A percentile compares a stretch with the other conserved stretches of the same genome.
Evolutionary conservation across 1,284 basidiomycete genomes (phyloP).

Genomic region (Trametes pubescens): DNA sequence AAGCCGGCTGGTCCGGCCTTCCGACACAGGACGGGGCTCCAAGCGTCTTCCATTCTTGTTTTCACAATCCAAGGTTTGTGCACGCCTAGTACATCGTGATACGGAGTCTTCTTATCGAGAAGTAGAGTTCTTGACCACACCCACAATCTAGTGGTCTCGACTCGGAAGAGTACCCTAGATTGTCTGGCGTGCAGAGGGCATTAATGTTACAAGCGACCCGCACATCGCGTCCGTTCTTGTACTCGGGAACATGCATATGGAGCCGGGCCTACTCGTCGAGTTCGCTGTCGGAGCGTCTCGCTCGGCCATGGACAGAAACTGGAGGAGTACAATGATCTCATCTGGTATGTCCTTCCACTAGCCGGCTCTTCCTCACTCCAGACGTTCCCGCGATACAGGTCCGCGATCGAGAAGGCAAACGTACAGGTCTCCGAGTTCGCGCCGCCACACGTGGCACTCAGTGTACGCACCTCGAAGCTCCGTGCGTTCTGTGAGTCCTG

Average conservation of each 20-base stretch:
- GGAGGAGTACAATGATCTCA: slow-evolving; percentile 39
- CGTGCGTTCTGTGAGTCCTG: no score
- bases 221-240: slow-evolving; percentile 23
- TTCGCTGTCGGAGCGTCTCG: slow-evolving; percentile 1
- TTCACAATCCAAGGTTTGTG: no score
- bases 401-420: slow-evolving; percentile 21
- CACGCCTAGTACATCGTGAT: no score
- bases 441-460: no score
- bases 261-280: slow-evolving; percentile 22
- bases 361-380: neutral
- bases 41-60: no score
- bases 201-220: slow-evolving; percentile 21
- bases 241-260: slow-evolving; percentile 22
- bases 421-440: slow-evolving; percentile 10
- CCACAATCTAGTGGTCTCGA: neutral
- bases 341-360: slow-evolving; percentile 37
- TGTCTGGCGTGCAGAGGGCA: slow-evolving; percentile 20
- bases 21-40: no score
- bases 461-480: no score
- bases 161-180: neutral
- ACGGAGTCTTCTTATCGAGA: no score
- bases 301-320: slow-evolving; percentile 35
- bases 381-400: slow-evolving; percentile 5
- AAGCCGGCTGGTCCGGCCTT: no score
- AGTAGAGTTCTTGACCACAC: no score